Base-by-base conservation (phyloP, 1,284 basidiomycete genomes). In the Trametes versicolor region DNA sequence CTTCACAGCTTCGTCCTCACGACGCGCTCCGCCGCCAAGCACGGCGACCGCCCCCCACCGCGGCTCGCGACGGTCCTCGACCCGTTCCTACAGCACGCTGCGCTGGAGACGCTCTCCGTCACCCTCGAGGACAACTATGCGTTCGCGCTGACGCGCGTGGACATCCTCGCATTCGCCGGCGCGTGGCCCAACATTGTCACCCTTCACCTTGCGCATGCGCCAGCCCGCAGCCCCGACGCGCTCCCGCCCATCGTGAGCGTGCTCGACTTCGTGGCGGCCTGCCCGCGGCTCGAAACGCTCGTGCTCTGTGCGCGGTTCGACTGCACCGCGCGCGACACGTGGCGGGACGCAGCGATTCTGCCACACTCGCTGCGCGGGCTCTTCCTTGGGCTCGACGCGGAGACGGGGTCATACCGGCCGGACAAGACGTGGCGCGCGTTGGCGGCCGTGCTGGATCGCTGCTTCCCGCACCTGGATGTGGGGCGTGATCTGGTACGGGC, bases 351-450 rank as follows among this genome's bases (percentile, higher is more conserved):
- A 13, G 2, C 37, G 12, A 62, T 56, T 6, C 36, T 53, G 25
- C 37, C 60, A 1, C 60, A 62, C 13, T 19, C 53, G 19, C 36
- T 62, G 17, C 60, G 53, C 17, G 47, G n/a, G 13, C 45, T 62
- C 12, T 62, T 62, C 53, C 47, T 62, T 9, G 53, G 53, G 1
- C 60, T 62, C 34, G 47, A 56, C 17, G n/a, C 47, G n/a, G 60
- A 62, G 47, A 62, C 60, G 1, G 60, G 60, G 27, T 62, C 60
- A 19, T 62, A 62, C 27, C 34, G 37, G 39, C 60, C 60, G 37
- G 60, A 56, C 47, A 62, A 32, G 47, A 62, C 60, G 13, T 62
- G 60, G 60, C 60, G 45, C 32, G 60, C 48, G n/a, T 53, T 62
- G 19, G 60, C 60, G n/a, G 52, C 45, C 3, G 37, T 43, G 37